Evolutionary conservation across 305 asterid genomes (phyloP).

Genomic region (Solanum hybrid): DNA sequence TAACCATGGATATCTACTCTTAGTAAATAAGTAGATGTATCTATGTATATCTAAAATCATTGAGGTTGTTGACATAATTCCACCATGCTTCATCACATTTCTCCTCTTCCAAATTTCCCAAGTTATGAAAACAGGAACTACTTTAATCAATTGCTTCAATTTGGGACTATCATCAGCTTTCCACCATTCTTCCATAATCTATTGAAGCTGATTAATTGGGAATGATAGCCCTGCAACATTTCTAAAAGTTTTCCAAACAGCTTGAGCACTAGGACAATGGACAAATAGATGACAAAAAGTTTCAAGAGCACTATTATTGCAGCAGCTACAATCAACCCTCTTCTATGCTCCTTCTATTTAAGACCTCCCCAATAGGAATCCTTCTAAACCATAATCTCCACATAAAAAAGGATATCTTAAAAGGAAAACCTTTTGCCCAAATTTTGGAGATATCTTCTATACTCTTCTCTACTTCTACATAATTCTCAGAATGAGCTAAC

Average conservation of each 20-base stretch:
- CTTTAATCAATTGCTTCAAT: background rate
- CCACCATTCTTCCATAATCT: background rate
- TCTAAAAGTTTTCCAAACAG: background rate
- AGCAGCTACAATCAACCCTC: background rate
- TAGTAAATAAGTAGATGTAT: too few relatives aligned
- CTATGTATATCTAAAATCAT: too few relatives aligned
- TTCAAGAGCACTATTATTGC: background rate
- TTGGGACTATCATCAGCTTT: background rate
- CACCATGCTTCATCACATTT: background rate
- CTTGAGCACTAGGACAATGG: background rate
- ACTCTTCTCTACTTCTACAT: background rate
- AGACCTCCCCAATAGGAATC: background rate
- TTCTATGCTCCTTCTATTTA: background rate
- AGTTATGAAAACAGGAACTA: background rate
- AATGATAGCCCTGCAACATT: background rate
- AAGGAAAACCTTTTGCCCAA: background rate
- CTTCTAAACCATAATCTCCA: background rate
- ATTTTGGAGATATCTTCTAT: background rate
- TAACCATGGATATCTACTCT: background rate
- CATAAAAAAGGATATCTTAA: background rate
- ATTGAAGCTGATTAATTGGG: background rate
- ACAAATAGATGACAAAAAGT: too few relatives aligned
- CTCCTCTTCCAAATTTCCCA: background rate
- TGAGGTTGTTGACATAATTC: background rate
- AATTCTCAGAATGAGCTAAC: background rate